phyloP scores from a whole-genome alignment of 225 moss, liverwort and hornwort genomes.

The Anthoceros angustus region DNA sequence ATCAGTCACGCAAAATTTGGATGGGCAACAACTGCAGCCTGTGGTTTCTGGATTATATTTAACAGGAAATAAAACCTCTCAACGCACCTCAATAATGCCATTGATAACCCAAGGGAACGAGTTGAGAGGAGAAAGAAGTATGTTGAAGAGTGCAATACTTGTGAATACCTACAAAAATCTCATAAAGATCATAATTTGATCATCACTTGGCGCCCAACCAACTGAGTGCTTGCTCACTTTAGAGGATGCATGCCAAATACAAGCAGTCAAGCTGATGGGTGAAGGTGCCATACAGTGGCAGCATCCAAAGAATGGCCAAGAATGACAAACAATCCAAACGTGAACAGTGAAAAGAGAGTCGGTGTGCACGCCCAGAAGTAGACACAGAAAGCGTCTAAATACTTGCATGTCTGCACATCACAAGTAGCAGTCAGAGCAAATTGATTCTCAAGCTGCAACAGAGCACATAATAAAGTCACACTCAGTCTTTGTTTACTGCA shows the following conservation, averaged over 20 bases:
- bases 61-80: no score
- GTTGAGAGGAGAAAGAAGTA: slow-evolving; percentile 68
- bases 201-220: background rate
- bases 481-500: background rate
- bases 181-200: background rate
- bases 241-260: background rate
- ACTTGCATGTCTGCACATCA: slow-evolving; percentile 49
- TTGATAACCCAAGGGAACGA: slow-evolving; percentile 85
- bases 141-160: slow-evolving; percentile 82
- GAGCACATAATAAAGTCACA: background rate
- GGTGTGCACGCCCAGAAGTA: slow-evolving; percentile 94
- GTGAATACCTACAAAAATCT: slow-evolving; percentile 54
- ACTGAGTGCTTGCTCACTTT: background rate
- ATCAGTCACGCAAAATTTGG: background rate
- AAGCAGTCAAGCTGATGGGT: slow-evolving; percentile 2
- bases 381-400: slow-evolving; percentile 84
- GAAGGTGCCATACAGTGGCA: slow-evolving; percentile 44
- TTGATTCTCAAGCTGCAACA: no score
- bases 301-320: slow-evolving; percentile 70
- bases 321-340: slow-evolving; percentile 67
- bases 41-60: no score
- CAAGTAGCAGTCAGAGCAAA: background rate
- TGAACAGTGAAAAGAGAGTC: slow-evolving; percentile 72
- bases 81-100: slow-evolving; percentile 66
- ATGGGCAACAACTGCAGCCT: background rate